Evolutionary conservation across 345 rosid species (phyloP), one percentile per base, ranked within the genome.

Genomic region (Alliaria petiolata): DNA sequence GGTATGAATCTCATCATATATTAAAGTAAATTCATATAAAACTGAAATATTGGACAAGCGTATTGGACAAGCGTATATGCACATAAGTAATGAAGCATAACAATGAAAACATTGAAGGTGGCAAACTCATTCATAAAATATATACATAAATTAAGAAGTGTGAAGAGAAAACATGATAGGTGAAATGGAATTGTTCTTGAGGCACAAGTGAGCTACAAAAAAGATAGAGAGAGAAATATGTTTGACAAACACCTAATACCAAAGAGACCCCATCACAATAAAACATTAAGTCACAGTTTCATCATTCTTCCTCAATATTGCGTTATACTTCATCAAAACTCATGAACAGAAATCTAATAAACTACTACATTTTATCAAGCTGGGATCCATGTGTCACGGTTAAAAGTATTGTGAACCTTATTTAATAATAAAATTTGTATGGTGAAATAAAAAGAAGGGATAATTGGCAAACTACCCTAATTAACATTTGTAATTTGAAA

Each of bases 221-320:
- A 35, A 28, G 20, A 68, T 15, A 80, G 64, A 44, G 43, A 58
- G 54, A 75, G 69, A 67, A 53, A 81, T 63, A 76, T 77, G 74
- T 65, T 72, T 67, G 89, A 87, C 57, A 87, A 75, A 44, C 93
- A 89, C 89, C 70, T 55, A 62, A 65, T 78, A 87, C 84, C 97
- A 77, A 87, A 61, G 69, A 54, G 79, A 62, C 79, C 79, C 74
- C 70, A 75, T 75, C 64, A 67, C 71, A 54, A 62, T 26, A 68
- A 75, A 69, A 75, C 64, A 75, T 75, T 75, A 62, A 68, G 65
- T 60, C 64, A 53, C 74, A 75, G 51, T 69, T 76, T 69, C 79
- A 69, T 76, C 75, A 68, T 76, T 75, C 58, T 68, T 60, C 67
- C 19, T 75, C 38, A 19, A 61, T 44, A 44, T 75, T 75, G 69